Percentiles rank a stretch among this genome's conserved stretches.
These are phyloP conservation scores for Alternaria burnsii DNA, from an alignment of 2,329 filamentous ascomycete species.

Conservation along the genomic window DNA sequence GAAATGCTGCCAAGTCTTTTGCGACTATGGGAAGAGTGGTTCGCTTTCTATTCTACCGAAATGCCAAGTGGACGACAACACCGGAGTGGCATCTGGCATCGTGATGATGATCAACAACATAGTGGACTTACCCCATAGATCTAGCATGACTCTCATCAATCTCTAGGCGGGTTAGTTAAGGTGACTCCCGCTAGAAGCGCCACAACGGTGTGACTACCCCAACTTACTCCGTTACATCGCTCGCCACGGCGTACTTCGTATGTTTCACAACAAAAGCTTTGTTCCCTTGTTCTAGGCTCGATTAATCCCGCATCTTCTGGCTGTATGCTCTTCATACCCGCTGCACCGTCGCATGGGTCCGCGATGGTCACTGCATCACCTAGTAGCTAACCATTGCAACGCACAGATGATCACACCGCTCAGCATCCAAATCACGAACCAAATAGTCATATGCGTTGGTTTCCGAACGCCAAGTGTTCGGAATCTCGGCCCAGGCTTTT, in stretches of 20 bases:
- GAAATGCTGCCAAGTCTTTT: not conserved
- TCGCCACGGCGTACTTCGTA: not conserved
- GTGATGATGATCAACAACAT: constrained; percentile 1
- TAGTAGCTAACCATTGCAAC: not conserved
- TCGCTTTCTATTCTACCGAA: constrained; percentile 3
- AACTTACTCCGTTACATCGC: constrained; percentile 1
- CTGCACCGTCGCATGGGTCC: not conserved
- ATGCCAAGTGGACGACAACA: not conserved
- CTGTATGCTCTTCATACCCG: not conserved
- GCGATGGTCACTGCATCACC: not conserved
- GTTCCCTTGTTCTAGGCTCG: not conserved
- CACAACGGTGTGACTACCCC: not conserved
- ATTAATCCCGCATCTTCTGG: not conserved
- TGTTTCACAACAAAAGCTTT: not conserved
- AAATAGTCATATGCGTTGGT: not conserved
- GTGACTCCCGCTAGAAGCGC: constrained; percentile 3
- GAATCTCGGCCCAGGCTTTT: constrained; percentile 1
- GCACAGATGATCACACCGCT: constrained; percentile 1
- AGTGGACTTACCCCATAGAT: not conserved
- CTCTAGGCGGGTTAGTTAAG: not conserved
- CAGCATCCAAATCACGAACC: not conserved
- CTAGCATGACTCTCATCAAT: not conserved
- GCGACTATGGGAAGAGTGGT: not conserved
- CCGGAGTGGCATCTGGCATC: not conserved
- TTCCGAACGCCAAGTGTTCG: constrained; percentile 2